These are phyloP conservation scores for Rhodotorula sp. DNA, from an alignment of 1,284 basidiomycete species.

Conservation along the genomic window DNA sequence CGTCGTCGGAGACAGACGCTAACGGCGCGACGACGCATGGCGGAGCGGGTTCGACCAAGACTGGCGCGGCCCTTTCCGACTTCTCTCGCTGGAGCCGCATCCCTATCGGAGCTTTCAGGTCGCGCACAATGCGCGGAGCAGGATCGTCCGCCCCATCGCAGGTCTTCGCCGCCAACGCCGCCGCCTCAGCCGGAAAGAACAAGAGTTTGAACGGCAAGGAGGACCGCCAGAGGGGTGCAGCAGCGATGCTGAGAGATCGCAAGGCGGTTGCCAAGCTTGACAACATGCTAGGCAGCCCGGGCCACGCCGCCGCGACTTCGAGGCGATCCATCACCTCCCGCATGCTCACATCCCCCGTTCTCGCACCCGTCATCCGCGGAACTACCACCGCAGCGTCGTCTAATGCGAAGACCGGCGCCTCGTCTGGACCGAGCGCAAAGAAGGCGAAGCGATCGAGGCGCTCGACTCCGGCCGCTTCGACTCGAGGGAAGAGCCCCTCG, in stretches of 20 bases:
- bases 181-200: constrained; percentile 6
- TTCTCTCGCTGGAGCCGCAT: constrained; percentile 44
- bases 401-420: background rate
- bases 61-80: constrained; percentile 31
- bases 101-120: constrained; percentile 45
- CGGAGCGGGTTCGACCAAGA: constrained; percentile 1
- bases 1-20: constrained; percentile 13
- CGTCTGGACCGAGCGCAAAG: background rate
- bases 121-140: constrained; percentile 13
- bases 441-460: constrained; percentile 9
- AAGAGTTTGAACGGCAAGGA: background rate
- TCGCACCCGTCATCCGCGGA: constrained; percentile 19
- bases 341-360: constrained; percentile 37
- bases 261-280: constrained; percentile 12
- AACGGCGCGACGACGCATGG: constrained; percentile 2
- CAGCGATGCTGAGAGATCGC: constrained; percentile 20
- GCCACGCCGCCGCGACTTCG: background rate
- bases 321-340: constrained; percentile 22
- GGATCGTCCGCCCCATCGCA: constrained; percentile 16
- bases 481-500: background rate
- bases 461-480: constrained; percentile 1
- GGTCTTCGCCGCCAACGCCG: constrained; percentile 22
- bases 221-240: background rate
- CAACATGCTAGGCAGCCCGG: constrained; percentile 14
- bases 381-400: background rate